Base-by-base conservation (phyloP, 73 alveolate genomes). In the Breviolum minutum region DNA sequence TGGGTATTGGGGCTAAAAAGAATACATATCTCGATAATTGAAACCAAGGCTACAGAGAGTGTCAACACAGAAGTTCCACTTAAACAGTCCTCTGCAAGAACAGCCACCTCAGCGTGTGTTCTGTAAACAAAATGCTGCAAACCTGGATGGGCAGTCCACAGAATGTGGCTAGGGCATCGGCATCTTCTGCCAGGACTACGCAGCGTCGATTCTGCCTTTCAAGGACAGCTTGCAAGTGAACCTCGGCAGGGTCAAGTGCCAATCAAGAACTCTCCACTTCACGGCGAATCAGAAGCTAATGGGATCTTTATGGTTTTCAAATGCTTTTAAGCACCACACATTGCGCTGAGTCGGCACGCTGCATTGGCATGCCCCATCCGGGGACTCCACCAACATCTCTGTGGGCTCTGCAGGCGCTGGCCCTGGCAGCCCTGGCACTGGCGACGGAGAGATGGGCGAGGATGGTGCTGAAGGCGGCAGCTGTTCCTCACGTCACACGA, bases 131-230 rank as follows among this genome's bases (percentile, higher is more conserved):
- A 8, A 54, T 17, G 32, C 17, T 6, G 63, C 32, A 79, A 54
- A 16, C 0, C 87, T 27, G 87, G 60, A 6, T 17, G 9, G 30
- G 87, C 87, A 79, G 61, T 0, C 16, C 64, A 29, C 32, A 29
- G 27, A 73, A 73, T 19, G 10, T 73, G 27, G 24, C 83, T 17
- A 10, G 4, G 32, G 19, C 66, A 30, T 40, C 12, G 29, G 5
- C 92, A 48, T 83, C 92, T 83, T 83, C 92, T 24, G 92, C 92
- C 54, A 83, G 92, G 92, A 83, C 92, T 8, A 83, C 73, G 40
- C 92, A 83, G 24, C 92, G 92, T 26, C 92, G 92, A 48, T 83
- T 60, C 68, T 83, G 92, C 19, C 92, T 26, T 40, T 83, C 92
- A 20, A 83, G 92, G 19, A 83, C 73, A 22, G 92, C 92, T 40